These are phyloP conservation scores for Amoebophrya sp. DNA, from an alignment of 169 alveolate genomes.

Conservation along the genomic window DNA sequence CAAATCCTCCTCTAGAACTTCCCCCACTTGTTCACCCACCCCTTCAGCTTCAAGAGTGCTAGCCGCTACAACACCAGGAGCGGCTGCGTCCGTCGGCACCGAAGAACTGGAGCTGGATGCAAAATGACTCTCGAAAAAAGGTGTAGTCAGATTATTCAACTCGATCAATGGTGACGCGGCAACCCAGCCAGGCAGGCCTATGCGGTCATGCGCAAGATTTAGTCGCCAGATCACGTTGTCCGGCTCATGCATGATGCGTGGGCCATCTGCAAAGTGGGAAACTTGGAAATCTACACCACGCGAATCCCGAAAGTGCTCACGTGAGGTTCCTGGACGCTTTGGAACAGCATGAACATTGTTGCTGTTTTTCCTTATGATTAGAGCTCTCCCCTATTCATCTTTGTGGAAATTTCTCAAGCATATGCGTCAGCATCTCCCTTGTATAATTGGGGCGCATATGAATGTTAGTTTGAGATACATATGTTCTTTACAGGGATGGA, in stretches of 20 bases:
- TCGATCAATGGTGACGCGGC: neutral
- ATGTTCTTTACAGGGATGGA: no score
- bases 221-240: slow-evolving; percentile 15
- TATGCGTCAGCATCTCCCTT: no score
- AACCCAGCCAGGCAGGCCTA: neutral
- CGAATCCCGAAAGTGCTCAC: neutral
- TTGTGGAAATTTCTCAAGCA: no score
- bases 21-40: neutral
- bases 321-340: neutral
- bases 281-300: neutral
- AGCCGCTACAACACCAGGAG: no score
- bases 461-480: no score
- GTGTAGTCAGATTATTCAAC: neutral
- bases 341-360: no score
- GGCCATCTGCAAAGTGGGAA: neutral
- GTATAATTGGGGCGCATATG: no score
- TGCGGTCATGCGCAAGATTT: neutral
- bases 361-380: no score
- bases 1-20: no score
- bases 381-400: no score
- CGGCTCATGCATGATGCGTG: neutral
- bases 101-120: no score
- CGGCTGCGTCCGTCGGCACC: no score
- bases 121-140: neutral
- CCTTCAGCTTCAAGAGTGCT: neutral